Conservation (phyloP, 768 basidiomycete genomes). For the Scleroderma bovista region DNA sequence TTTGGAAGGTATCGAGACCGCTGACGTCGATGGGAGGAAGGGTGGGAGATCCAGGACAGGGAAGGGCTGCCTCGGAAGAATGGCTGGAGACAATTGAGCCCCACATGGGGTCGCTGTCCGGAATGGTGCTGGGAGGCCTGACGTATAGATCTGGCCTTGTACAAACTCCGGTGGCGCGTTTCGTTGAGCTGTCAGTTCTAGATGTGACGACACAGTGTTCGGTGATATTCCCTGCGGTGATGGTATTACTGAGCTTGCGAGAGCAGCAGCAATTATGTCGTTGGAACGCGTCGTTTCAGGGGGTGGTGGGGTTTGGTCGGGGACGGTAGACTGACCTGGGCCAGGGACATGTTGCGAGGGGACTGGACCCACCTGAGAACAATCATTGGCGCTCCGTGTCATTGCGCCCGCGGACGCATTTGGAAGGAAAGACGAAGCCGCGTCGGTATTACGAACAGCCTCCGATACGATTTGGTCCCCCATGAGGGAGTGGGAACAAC, state of each 20-base stretch:
- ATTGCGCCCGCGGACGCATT: slow-evolving; percentile 6
- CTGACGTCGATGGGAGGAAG: slow-evolving; percentile 30
- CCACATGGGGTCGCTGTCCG: slow-evolving; percentile 30
- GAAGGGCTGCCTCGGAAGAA: slow-evolving; percentile 39
- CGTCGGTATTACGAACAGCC: slow-evolving; percentile 10
- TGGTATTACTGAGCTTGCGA: background rate
- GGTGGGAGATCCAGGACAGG: slow-evolving; percentile 48
- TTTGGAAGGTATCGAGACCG: slow-evolving; percentile 8
- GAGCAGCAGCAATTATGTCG: slow-evolving; percentile 4
- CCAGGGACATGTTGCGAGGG: slow-evolving; percentile 3
- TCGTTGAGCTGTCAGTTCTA: background rate
- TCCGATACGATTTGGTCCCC: slow-evolving; percentile 6
- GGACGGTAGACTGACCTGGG: background rate
- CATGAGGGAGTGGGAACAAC: slow-evolving; percentile 7
- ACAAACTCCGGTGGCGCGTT: background rate
- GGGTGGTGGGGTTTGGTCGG: slow-evolving; percentile 15
- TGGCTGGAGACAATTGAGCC: slow-evolving; percentile 40
- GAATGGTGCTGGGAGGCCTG: slow-evolving; percentile 16
- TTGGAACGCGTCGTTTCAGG: slow-evolving; percentile 3
- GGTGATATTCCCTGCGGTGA: background rate
- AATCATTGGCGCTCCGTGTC: slow-evolving; percentile 4
- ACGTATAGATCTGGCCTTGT: slow-evolving; percentile 3
- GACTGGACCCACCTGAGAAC: slow-evolving; percentile 3
- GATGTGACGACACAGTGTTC: background rate
- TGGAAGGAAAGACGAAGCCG: slow-evolving; percentile 10